Base-by-base conservation (phyloP, 441 rosid genomes). In the Populus tomentosa region DNA sequence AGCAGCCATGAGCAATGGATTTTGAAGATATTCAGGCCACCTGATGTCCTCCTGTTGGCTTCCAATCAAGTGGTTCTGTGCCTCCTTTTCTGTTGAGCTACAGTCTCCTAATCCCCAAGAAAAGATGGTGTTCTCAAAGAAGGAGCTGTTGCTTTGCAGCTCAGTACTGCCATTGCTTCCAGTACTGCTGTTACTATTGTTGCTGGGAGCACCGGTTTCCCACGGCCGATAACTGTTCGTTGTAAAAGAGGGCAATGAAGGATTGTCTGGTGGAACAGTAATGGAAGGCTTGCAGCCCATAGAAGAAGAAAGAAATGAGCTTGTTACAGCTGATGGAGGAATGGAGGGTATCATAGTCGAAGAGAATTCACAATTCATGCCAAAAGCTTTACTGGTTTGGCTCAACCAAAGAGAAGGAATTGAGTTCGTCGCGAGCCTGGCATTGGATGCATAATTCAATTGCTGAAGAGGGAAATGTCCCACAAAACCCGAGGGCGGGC, bases 51-150 rank as follows among this genome's bases (percentile, higher is more conserved):
- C 88, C 11, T 74, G 79, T 75, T 80, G 88, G 71, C 26, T 79
- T 69, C 75, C 86, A 64, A 85, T 70, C 13, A 82, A 72, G 32
- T 68, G 83, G 40, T 82, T 77, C 69, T 85, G 89, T 9, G 82
- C 77, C n/a, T 84, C 90, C 77, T 82, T 88, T 65, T 87, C 89
- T 18, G 87, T 63, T 28, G 88, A 62, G 81, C 84, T 85, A 30
- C 89, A 86, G 77, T 90, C 89, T 2, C 80, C 84, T 11, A 85
- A 72, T 63, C 90, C 91, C 94, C 92, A 90, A 1, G 90, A 78
- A 72, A 80, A 85, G 23, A 82, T 61, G 72, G 76, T 77, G 77
- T 77, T 88, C 32, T 88, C 92, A 33, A 79, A 85, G 79, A 84
- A 87, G 18, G 91, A 78, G 73, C 75, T 78, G 79, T 62, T 80